Conservation (phyloP, 2,329 filamentous ascomycete species). For the Byssothecium circinans region DNA sequence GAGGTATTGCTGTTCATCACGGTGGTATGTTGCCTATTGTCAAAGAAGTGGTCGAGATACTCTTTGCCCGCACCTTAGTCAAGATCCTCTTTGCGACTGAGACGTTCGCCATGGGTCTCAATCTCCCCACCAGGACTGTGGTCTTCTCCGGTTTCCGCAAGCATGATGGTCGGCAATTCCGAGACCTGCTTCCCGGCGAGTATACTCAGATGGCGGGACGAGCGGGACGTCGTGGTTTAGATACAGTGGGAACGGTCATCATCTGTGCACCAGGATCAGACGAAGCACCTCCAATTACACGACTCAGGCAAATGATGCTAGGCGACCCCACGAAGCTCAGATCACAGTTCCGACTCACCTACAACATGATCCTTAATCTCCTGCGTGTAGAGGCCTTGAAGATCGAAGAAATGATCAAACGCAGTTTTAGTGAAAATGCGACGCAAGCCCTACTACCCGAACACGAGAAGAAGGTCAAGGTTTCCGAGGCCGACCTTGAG, state of each 20-base stretch:
- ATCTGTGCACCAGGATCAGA: conserved; percentile 80
- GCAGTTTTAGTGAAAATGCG: conserved; percentile 97
- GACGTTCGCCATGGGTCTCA: conserved; percentile 98
- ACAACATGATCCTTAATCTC: conserved; percentile 99
- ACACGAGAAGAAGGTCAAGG: conserved; percentile 89
- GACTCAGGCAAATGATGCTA: conserved; percentile 90
- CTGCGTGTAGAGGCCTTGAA: conserved; percentile 93
- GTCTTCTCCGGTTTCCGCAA: conserved; percentile 98
- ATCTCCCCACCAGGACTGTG: conserved; percentile 91
- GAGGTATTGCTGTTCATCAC: conserved; percentile 95
- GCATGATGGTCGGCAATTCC: conserved; percentile 88
- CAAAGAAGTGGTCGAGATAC: conserved; percentile 94
- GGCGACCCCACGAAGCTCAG: conserved; percentile 93
- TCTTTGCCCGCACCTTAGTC: conserved; percentile 92
- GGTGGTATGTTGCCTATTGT: conserved; percentile 93
- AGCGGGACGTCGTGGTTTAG: conserved; percentile 88
- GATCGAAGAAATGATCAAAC: conserved; percentile 99
- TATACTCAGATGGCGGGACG: conserved; percentile 99
- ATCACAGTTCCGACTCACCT: conserved; percentile 94
- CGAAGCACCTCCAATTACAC: conserved; percentile 82
- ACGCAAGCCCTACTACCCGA: conserved; percentile 92
- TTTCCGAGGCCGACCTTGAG: conserved; percentile 87
- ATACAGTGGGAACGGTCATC: conserved; percentile 91
- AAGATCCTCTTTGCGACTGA: conserved; percentile 98
- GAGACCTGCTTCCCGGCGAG: conserved; percentile 88